Evolutionary conservation across 2,329 filamentous ascomycete genomes (phyloP), one percentile per base, ranked within the genome.

Genomic region (Cladosporium sp.): DNA sequence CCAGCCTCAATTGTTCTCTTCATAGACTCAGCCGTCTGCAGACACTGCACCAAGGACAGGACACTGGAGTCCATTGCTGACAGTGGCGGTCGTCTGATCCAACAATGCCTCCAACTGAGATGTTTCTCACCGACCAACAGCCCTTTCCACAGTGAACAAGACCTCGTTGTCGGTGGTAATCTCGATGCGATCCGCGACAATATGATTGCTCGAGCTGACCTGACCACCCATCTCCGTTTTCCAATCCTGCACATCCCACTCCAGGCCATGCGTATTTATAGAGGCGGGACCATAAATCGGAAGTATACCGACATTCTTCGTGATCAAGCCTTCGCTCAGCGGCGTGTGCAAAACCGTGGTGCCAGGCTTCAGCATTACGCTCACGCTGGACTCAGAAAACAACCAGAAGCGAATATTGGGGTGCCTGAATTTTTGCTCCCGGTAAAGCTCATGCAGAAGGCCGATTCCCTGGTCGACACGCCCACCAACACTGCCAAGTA

Each of bases 381-480:
- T 89, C 36, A 97, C 72, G 60, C 84, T 91, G 61, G 86, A 82
- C 53, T 86, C 85, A 1, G 88, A 91, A 39, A 96, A 77, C 7
- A 98, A 78, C 69, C 85, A 95, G 56, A 97, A 61, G 16, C 66
- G 67, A 15, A 69, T 55, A n/a, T 62, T 65, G 0, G 75, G 70
- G 38, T 78, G 63, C 29, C 61, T 59, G 20, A 52, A 45, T 32
- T 55, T 61, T 50, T 75, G 69, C 58, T 76, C 77, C 52, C 73
- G 69, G 51, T 78, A 91, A 39, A 97, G 76, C 64, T 96, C 88
- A 65, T 95, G 88, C 46, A 98, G 78, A 60, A 95, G 84, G 51
- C 88, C 90, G 41, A 98, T 78, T 1, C 86, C 92, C 66, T 98
- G 93, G 68, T 98, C 93, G 13, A 97, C 86, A 25, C 93, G 83